Conservation (phyloP, 1,284 basidiomycete genomes). For the Neonothopanus nambi region DNA sequence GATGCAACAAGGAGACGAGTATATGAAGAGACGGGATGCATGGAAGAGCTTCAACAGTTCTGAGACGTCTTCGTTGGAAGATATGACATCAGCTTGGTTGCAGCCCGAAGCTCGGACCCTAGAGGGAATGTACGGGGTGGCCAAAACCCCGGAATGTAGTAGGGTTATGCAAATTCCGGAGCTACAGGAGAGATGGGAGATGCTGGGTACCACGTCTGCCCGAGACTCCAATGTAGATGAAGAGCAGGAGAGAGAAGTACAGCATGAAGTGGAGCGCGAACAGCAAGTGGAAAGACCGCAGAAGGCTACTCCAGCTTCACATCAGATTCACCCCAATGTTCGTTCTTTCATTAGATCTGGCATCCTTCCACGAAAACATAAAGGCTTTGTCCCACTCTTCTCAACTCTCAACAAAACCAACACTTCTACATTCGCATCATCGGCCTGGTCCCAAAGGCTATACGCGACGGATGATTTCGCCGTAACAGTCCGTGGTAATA, state of each 20-base stretch:
- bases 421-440: neutral
- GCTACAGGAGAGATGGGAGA: constrained; percentile 27
- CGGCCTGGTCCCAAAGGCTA: constrained; percentile 24
- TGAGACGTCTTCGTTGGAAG: neutral
- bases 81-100: constrained; percentile 34
- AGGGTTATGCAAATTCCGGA: constrained; percentile 18
- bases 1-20: constrained; percentile 49
- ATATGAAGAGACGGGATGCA: constrained; percentile 32
- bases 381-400: constrained; percentile 21
- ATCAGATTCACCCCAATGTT: constrained; percentile 28
- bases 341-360: constrained; percentile 30
- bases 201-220: constrained; percentile 28
- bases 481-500: constrained; percentile 27
- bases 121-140: constrained; percentile 36
- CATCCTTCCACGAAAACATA: constrained; percentile 10
- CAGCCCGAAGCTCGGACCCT: constrained; percentile 40
- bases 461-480: constrained; percentile 34
- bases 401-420: constrained; percentile 1
- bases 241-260: constrained; percentile 52
- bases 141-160: neutral
- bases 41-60: constrained; percentile 27
- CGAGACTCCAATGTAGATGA: constrained; percentile 34
- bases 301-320: constrained; percentile 23
- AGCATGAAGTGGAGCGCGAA: constrained; percentile 44
- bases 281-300: constrained; percentile 37